Base-by-base conservation (phyloP, 148 eudicot genomes). In the Bassia scoparia region DNA sequence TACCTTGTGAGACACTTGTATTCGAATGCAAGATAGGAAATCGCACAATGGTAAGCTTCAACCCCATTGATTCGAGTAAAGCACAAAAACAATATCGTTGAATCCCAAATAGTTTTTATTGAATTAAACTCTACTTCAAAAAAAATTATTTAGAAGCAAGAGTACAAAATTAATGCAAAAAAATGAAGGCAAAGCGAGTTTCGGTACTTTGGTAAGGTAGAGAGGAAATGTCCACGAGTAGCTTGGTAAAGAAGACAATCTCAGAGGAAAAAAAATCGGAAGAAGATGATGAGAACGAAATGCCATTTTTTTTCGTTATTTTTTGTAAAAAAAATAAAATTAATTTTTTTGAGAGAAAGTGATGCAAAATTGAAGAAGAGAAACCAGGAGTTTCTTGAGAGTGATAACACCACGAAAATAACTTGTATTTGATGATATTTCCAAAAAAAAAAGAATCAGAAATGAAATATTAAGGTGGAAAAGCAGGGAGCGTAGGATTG, bases 381-480 rank as follows among this genome's bases (percentile, higher is more conserved):
- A 74, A 70, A 46, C 75, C 49, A 82, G 26, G 54, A 61, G 44
- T 54, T 54, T 48, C 48, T n/a, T 67, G 20, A 77, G 83, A 70
- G 74, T 53, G n/a, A 81, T 81, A 50, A 81, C 54, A 87, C 93
- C 93, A 89, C 93, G 34, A 89, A 60, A 69, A 34, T 60, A 77
- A 67, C 56, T 37, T 59, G 72, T 77, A 80, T 82, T 80, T 64
- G 20, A 68, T 55, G 72, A 34, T 18, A 53, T 77, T 77, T 77
- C 58, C 27, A 15, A 46, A 41, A 54, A 0, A 18, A 12, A n/a
- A 31, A 78, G 71, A 71, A 70, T 24, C 24, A 64, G 31, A 26
- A 70, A 68, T 64, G 56, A 35, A 58, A 77, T 49, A 71, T 14
- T 83, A 54, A 84, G 85, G 29, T 38, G 33, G 63, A 37, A 21